phyloP scores from a whole-genome alignment of 148 eudicot species.

The Camellia granthamiana region DNA sequence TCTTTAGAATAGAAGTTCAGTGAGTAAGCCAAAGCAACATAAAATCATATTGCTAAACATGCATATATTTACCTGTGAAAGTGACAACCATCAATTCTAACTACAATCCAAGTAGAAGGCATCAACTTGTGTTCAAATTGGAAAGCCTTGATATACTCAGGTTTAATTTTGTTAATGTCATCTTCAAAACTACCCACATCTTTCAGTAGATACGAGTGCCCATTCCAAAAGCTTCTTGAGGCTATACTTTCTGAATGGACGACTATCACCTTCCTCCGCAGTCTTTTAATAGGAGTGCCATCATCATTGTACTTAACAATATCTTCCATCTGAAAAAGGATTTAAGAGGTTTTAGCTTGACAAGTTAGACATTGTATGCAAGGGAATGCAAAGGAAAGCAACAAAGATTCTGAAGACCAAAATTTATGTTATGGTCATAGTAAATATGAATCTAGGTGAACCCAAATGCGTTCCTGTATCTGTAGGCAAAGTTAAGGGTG shows the following conservation, averaged over 20 bases:
- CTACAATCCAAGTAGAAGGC: slow-evolving; percentile 86
- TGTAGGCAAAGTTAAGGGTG: background rate
- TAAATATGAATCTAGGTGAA: background rate
- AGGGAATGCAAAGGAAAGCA: background rate
- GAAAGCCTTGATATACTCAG: slow-evolving; percentile 67
- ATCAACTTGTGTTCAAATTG: slow-evolving; percentile 49
- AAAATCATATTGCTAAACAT: background rate
- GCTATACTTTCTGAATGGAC: slow-evolving; percentile 65
- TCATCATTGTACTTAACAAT: slow-evolving; percentile 51
- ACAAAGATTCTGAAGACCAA: slow-evolving; percentile 2
- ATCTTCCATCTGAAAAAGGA: slow-evolving; percentile 53
- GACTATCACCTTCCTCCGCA: slow-evolving; percentile 43
- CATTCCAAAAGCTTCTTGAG: slow-evolving; percentile 69
- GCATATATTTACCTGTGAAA: slow-evolving; percentile 64
- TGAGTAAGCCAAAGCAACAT: slow-evolving; percentile 7
- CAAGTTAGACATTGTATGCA: background rate
- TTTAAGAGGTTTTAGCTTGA: slow-evolving; percentile 1
- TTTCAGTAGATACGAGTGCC: slow-evolving; percentile 47
- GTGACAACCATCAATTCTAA: slow-evolving; percentile 87
- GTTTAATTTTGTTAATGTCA: slow-evolving; percentile 52
- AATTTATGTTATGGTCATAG: background rate
- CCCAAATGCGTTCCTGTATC: background rate
- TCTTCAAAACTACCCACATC: slow-evolving; percentile 59
- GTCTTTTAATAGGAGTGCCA: slow-evolving; percentile 61
- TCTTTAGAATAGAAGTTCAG: slow-evolving; percentile 2